phyloP scores from a whole-genome alignment of 2,329 filamentous ascomycete species.

The Sphaceloma murrayae region DNA sequence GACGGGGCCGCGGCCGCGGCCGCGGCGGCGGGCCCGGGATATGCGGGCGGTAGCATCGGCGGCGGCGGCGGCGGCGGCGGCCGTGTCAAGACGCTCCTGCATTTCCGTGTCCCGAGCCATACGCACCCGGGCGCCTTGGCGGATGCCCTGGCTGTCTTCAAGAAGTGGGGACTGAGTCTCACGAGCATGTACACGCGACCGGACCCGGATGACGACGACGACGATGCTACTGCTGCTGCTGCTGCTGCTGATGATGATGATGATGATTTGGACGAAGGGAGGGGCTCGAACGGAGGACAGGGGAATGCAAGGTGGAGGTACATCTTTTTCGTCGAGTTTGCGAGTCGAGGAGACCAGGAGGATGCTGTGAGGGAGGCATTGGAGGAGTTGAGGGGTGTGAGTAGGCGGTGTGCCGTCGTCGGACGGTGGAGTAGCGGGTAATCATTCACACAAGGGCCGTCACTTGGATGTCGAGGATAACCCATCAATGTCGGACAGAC shows the following conservation, averaged over 20 bases:
- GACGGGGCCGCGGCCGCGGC: no score
- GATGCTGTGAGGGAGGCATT: constrained; percentile 51
- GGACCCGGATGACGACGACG: constrained; percentile 44
- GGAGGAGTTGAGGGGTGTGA: constrained; percentile 47
- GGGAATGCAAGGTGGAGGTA: constrained; percentile 58
- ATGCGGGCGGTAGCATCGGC: no score
- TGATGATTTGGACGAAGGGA: neutral
- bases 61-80: no score
- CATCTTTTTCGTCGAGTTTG: constrained; percentile 88
- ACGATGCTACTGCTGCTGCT: neutral
- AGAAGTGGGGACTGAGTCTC: constrained; percentile 61
- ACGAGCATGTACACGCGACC: constrained; percentile 86
- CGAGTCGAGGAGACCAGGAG: constrained; percentile 31
- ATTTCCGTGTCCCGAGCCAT: constrained; percentile 69
- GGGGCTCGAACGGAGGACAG: neutral
- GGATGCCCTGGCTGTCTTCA: constrained; percentile 70
- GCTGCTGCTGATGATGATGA: neutral
- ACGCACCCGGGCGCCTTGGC: constrained; percentile 71
- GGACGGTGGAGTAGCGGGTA: constrained; percentile 26
- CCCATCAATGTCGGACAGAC: no score
- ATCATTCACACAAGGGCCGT: no score
- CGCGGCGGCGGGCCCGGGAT: no score
- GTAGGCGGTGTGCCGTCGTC: constrained; percentile 53
- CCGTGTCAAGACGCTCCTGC: constrained; percentile 53
- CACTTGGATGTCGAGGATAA: no score